Base-by-base conservation (phyloP, 2,329 filamentous ascomycete species). In the Ophiostoma triangulosporum region DNA sequence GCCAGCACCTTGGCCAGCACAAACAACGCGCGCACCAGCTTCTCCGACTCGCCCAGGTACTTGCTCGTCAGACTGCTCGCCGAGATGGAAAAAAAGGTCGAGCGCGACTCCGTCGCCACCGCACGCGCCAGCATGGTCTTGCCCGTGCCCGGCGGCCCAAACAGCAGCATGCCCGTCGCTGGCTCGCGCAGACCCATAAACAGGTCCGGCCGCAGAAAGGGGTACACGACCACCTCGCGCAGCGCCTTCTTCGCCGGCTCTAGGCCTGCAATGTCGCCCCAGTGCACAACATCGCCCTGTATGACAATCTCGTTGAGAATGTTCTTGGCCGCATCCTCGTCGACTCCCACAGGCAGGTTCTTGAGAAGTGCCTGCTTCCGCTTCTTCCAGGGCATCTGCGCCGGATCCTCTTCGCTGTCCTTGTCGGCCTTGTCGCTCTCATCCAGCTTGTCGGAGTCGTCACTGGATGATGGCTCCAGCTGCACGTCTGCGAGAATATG, bases 101-200 rank as follows among this genome's bases (percentile, higher is more conserved):
- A 95, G 62, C 83, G 85, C 1, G 88, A 95, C 67, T 98, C 93
- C 0, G 93, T 97, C 1, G 93, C 93, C 0, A 97, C 91, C 8
- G 88, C 89, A 58, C 93, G 80, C 9, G 93, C 93, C 35, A 98
- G 73, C 93, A 98, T 98, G 0, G 93, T 98, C 68, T 98, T 98
- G 51, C 93, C 93, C 0, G 93, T 98, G n/a, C 93, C 93, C 0
- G 93, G 93, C 1, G 93, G 93, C 0, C 93, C 93, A 64, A 98
- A 98, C 1, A 98, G 75, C 1, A 98, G 75, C 88, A 98, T 97
- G 6, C 93, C 93, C 55, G 89, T 77, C 14, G 93, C 91, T 20
- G 93, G 93, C 64, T 98, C 93, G 36, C 93, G 84, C 11, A 98
- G 75, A 0, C 93, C 93, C 78, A 91, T 93, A 70, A 98, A 98